Conservation (phyloP, 306 rosid genomes). For the Cyamopsis tetragonoloba region DNA sequence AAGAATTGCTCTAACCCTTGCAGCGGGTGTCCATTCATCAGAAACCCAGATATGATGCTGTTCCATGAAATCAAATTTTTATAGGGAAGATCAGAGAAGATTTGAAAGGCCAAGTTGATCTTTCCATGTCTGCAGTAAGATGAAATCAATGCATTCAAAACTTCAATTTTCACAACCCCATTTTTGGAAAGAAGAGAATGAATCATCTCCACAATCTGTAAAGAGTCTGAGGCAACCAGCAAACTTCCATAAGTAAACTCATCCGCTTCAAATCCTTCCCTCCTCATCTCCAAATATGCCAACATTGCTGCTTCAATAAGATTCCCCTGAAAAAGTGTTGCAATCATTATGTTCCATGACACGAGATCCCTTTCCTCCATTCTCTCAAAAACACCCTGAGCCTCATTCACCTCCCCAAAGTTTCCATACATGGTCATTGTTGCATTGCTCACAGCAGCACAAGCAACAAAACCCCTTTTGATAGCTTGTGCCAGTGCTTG, state of each 20-base stretch:
- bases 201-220: constrained; percentile 42
- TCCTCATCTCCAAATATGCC: constrained; percentile 52
- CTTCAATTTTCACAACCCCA: constrained; percentile 51
- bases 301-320: constrained; percentile 38
- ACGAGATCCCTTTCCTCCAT: constrained; percentile 57
- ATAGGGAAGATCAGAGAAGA: constrained; percentile 38
- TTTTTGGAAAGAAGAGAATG: constrained; percentile 52
- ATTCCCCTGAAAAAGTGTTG: constrained; percentile 48
- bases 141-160: constrained; percentile 61
- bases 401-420: constrained; percentile 50
- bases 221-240: constrained; percentile 43
- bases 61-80: constrained; percentile 76
- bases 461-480: constrained; percentile 54
- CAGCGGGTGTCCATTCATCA: constrained; percentile 45
- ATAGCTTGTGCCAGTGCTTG: constrained; percentile 57
- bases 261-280: constrained; percentile 49
- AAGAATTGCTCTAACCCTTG: constrained; percentile 55
- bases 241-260: constrained; percentile 75
- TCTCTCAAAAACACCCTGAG: constrained; percentile 44
- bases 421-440: constrained; percentile 67
- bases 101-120: constrained; percentile 40
- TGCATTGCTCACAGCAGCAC: constrained; percentile 57
- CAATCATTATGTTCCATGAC: constrained; percentile 74
- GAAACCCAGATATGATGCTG: constrained; percentile 56
- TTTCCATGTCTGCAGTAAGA: constrained; percentile 54